These are phyloP conservation scores for Lentinula edodes DNA, from an alignment of 768 basidiomycete species.

Conservation along the genomic window DNA sequence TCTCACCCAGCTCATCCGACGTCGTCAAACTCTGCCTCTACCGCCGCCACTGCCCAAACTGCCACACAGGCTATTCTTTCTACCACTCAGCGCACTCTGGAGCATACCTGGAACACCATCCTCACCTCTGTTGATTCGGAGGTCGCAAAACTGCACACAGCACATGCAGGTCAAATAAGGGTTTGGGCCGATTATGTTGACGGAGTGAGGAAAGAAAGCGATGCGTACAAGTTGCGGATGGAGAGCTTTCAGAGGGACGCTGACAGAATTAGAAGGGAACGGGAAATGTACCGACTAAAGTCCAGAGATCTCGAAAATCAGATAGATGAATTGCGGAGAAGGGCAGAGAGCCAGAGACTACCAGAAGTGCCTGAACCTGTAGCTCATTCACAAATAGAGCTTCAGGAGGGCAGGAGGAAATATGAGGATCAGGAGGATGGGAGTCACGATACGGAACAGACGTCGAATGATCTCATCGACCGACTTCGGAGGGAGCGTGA, in stretches of 20 bases:
- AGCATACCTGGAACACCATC: not conserved
- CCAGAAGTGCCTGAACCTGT: not conserved
- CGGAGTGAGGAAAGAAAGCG: not conserved
- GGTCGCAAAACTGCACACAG: not conserved
- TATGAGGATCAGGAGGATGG: not conserved
- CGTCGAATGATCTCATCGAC: not conserved
- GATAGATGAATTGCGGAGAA: not conserved
- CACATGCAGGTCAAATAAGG: not conserved
- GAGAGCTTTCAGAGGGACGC: not conserved
- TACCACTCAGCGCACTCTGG: not conserved
- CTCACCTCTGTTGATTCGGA: not conserved
- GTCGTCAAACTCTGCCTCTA: not conserved
- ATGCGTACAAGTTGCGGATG: not conserved
- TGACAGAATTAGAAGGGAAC: not conserved
- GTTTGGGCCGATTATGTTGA: slow-evolving; percentile 1
- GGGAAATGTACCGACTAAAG: not conserved
- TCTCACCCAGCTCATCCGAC: not conserved
- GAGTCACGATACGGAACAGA: not conserved
- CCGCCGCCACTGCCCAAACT: not conserved
- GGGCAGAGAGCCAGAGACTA: not conserved
- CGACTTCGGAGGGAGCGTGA: not conserved
- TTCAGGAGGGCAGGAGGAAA: not conserved
- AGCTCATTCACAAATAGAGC: not conserved
- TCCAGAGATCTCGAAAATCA: not conserved
- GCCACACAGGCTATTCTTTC: not conserved